These are phyloP conservation scores for Phialophora macrospora DNA, from an alignment of 2,329 filamentous ascomycete species.

Conservation along the genomic window DNA sequence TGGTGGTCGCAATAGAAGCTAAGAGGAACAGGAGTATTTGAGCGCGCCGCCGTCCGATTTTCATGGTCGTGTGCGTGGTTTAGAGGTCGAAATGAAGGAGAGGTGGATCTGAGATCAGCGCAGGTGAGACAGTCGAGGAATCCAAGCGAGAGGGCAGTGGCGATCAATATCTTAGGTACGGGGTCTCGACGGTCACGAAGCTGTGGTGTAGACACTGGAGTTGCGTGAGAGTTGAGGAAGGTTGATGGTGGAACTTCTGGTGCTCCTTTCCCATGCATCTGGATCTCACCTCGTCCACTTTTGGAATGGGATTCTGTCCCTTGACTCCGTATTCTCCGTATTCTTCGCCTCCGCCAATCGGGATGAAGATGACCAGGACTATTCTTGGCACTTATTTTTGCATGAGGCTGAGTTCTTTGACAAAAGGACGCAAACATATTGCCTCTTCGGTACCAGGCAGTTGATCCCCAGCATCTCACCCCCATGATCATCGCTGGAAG, in stretches of 20 bases:
- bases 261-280: slow-evolving; percentile 18
- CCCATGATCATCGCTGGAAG: neutral
- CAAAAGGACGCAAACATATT: neutral
- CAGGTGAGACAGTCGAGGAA: slow-evolving; percentile 10
- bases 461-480: neutral
- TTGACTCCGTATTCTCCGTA: neutral
- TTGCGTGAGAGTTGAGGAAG: neutral
- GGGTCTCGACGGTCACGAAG: neutral
- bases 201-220: neutral
- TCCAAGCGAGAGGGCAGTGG: no score
- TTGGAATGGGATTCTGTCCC: slow-evolving; percentile 17
- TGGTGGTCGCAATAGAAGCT: slow-evolving; percentile 41
- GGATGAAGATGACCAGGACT: neutral
- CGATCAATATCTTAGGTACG: neutral
- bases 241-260: neutral
- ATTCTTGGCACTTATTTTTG: slow-evolving; percentile 22
- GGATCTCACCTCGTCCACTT: slow-evolving; percentile 5
- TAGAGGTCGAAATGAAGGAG: slow-evolving; percentile 2
- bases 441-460: neutral
- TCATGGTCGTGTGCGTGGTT: slow-evolving; percentile 41
- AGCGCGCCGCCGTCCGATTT: slow-evolving; percentile 42
- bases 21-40: slow-evolving; percentile 46
- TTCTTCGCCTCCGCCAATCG: slow-evolving; percentile 15
- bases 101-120: slow-evolving; percentile 7
- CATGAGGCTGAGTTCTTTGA: slow-evolving; percentile 20